Evolutionary conservation across 2,329 filamentous ascomycete genomes (phyloP).

Genomic region (Hymenoscyphus salicellus): DNA sequence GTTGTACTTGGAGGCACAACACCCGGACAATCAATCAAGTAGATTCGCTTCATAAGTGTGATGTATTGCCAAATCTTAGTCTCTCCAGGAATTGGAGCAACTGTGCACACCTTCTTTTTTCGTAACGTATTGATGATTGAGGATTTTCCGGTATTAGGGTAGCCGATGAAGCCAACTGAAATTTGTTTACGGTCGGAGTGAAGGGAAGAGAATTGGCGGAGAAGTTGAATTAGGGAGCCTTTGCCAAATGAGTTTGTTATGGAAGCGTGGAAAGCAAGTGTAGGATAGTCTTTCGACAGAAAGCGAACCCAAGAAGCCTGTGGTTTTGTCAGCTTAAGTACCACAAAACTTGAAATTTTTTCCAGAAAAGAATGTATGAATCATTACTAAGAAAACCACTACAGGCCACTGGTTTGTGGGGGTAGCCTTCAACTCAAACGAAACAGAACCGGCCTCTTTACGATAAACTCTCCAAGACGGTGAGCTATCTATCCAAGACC

Average conservation of each 20-base stretch:
- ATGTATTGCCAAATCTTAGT: constrained; percentile 99
- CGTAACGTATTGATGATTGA: constrained; percentile 95
- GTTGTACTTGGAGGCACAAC: constrained; percentile 86
- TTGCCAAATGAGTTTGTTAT: constrained; percentile 98
- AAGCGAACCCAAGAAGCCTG: constrained; percentile 91
- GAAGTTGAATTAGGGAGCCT: constrained; percentile 84
- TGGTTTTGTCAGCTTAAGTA: constrained; percentile 12
- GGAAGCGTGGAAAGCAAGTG: constrained; percentile 88
- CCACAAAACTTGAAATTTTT: constrained; percentile 3
- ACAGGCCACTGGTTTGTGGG: constrained; percentile 59
- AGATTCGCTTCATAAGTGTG: constrained; percentile 89
- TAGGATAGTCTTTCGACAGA: constrained; percentile 88
- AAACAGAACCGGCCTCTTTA: constrained; percentile 68
- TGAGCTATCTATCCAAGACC: constrained; percentile 65
- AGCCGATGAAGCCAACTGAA: constrained; percentile 72
- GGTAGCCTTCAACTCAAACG: constrained; percentile 96
- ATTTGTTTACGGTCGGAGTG: constrained; percentile 93
- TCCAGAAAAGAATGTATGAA: constrained; percentile 66
- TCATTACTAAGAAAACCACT: constrained; percentile 98
- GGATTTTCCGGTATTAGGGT: constrained; percentile 93
- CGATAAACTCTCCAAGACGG: constrained; percentile 86
- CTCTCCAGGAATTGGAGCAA: constrained; percentile 92
- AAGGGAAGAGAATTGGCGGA: constrained; percentile 87
- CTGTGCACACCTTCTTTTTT: constrained; percentile 90
- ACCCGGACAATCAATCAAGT: constrained; percentile 94